These are phyloP conservation scores for Verticillium dahliae DNA, from an alignment of 2,329 filamentous ascomycete species.

Conservation along the genomic window DNA sequence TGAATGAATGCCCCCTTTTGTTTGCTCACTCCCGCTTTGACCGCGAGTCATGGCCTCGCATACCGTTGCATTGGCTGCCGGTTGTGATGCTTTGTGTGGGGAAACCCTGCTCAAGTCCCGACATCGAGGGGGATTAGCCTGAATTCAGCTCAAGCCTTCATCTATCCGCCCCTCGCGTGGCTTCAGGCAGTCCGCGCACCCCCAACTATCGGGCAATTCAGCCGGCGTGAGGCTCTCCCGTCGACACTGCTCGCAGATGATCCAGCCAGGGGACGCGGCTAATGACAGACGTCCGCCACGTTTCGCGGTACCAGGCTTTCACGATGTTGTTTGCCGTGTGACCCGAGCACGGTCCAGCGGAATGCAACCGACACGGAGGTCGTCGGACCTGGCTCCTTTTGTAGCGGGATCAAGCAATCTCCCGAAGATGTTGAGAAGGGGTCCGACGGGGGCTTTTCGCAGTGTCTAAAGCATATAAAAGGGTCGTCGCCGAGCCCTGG, in stretches of 20 bases:
- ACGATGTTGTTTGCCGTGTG: background rate
- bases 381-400: background rate
- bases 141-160: background rate
- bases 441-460: too few relatives aligned
- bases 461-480: background rate
- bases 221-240: background rate
- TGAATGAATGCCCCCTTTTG: background rate
- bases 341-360: background rate
- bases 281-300: background rate
- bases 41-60: background rate
- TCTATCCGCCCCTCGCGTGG: background rate
- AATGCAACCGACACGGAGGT: background rate
- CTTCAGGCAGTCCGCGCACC: background rate
- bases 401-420: background rate
- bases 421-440: too few relatives aligned
- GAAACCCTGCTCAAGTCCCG: background rate
- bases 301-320: background rate
- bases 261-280: background rate
- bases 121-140: background rate
- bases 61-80: background rate
- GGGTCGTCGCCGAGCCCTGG: background rate
- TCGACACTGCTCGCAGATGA: background rate
- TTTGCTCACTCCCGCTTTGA: too few relatives aligned
- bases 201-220: background rate
- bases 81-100: background rate